Evolutionary conservation across 352 stramenopile species (phyloP).

Genomic region (Globisporangium paddicum): DNA sequence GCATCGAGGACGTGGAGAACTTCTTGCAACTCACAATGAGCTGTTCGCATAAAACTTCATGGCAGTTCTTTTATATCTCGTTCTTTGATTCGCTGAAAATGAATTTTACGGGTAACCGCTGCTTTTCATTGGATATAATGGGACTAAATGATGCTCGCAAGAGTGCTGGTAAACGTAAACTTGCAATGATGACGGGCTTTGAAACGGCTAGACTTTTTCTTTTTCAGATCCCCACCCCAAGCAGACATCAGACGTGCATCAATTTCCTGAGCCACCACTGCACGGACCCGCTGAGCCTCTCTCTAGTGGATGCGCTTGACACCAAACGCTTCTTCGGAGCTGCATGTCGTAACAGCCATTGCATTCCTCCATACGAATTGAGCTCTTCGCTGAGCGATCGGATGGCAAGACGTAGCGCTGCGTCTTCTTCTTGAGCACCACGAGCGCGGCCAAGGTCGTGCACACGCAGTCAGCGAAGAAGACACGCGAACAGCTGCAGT

Average conservation of each 20-base stretch:
- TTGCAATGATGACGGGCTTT: constrained; percentile 2
- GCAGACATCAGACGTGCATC: not conserved
- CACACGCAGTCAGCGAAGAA: too few species aligned
- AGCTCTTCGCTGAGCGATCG: too few species aligned
- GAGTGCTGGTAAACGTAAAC: not conserved
- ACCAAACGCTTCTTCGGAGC: too few species aligned
- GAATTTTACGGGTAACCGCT: too few species aligned
- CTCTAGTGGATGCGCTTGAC: too few species aligned
- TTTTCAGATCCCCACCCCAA: not conserved
- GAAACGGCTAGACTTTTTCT: not conserved
- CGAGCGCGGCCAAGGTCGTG: too few species aligned
- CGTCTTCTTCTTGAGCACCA: too few species aligned
- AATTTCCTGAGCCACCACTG: not conserved
- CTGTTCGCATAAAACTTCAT: not conserved
- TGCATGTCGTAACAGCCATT: too few species aligned
- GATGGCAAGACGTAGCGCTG: too few species aligned
- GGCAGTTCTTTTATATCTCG: not conserved
- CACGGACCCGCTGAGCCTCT: too few species aligned
- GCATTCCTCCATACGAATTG: too few species aligned
- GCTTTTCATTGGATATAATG: not conserved
- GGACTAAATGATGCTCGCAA: rapidly evolving
- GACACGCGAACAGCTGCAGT: too few species aligned
- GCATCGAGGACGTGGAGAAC: not conserved
- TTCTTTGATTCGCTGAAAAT: constrained; percentile 1
- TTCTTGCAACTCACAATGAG: not conserved